Conservation (phyloP, 1,139 yeast genomes). For the Nadsonia commutata region DNA sequence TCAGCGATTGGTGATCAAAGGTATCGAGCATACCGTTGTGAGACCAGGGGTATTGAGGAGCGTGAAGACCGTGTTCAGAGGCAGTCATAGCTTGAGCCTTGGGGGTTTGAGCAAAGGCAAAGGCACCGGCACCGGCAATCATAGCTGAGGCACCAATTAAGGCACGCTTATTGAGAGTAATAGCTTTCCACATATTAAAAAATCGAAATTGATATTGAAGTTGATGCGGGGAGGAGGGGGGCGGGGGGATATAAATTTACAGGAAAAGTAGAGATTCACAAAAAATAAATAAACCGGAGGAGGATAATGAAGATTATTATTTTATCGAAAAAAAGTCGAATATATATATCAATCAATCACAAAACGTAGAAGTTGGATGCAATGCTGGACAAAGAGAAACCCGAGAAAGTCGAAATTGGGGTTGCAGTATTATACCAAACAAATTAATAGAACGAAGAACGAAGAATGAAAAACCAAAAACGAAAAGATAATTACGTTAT, state of each 20-base stretch:
- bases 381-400: neutral
- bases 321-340: too few relatives aligned
- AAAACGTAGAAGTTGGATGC: too few relatives aligned
- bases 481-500: too few relatives aligned
- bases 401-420: too few relatives aligned
- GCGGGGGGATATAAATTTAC: too few relatives aligned
- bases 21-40: constrained; percentile 81
- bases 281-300: too few relatives aligned
- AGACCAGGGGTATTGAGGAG: constrained; percentile 88
- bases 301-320: too few relatives aligned
- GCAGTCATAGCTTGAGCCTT: constrained; percentile 92
- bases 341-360: too few relatives aligned
- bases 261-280: too few relatives aligned
- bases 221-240: too few relatives aligned
- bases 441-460: neutral
- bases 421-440: too few relatives aligned
- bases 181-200: neutral
- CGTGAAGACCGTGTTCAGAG: constrained; percentile 97
- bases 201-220: too few relatives aligned
- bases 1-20: constrained; percentile 90
- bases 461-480: neutral
- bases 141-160: constrained; percentile 8
- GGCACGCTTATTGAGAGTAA: constrained; percentile 3
- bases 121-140: constrained; percentile 18
- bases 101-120: constrained; percentile 19